Base-by-base conservation (phyloP, 257 asterid species). In the Schizonepeta tenuifolia region DNA sequence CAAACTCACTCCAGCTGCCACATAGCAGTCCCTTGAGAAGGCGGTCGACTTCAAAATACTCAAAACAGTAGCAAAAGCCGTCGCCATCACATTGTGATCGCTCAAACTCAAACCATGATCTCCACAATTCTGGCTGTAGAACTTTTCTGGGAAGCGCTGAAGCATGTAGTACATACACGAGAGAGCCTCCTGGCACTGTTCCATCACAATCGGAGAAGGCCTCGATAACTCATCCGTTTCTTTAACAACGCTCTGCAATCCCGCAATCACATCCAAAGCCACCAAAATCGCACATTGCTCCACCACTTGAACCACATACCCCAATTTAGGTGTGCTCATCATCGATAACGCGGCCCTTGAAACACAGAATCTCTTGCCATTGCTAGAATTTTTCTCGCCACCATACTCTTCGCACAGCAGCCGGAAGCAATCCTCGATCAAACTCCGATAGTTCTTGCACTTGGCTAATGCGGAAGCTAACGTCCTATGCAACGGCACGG, bases 101-200 rank as follows among this genome's bases (percentile, higher is more conserved):
- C 40, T 66, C 51, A 51, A 70, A 67, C 65, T 67, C 72, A 57
- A 13, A 22, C 69, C 85, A 67, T 51, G 51, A 26, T 44, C 46
- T 68, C 26, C 75, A n/a, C 62, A 62, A 44, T 60, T 72, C 11
- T 13, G 57, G 60, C 61, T 57, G 40, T 41, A 22, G 43, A 94
- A 88, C 80, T 76, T 87, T 15, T 43, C 77, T 0, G 99, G 99
- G 76, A 86, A 91, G 28, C 98, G 95, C 73, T 91, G 99, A 38
- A 94, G 88, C 86, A 91, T 71, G 88, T 94, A 94, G 76, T 91
- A 94, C 83, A 89, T 53, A 81, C 99, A 91, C 17, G 99, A 94
- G 66, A 94, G 88, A 5, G 99, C 96, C 78, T 94, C 99, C 83
- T 94, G 97, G 80, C 96, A 94, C 67, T 94, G 97, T 62, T 91